Evolutionary conservation across 2,329 filamentous ascomycete species (phyloP).

Genomic region (Sporothrix pseudoabietina): DNA sequence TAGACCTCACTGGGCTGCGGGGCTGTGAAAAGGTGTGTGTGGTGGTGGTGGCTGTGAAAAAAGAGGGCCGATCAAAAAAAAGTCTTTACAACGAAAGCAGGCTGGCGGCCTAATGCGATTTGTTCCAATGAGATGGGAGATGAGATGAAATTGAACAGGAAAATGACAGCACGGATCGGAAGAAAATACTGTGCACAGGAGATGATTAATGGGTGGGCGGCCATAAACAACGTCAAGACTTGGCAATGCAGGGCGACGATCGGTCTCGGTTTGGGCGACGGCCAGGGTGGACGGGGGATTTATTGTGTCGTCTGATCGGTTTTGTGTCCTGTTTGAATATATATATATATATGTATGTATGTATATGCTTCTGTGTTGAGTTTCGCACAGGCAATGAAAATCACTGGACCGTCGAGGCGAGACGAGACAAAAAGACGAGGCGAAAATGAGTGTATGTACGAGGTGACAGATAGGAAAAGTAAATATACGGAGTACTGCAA

Average conservation of each 20-base stretch:
- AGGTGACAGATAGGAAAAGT: neutral
- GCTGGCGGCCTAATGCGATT: slow-evolving; percentile 13
- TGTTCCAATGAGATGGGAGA: slow-evolving; percentile 20
- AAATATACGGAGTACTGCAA: too few species aligned
- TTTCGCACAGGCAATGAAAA: neutral
- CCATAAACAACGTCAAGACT: slow-evolving; percentile 16
- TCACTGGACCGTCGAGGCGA: neutral
- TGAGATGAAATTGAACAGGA: neutral
- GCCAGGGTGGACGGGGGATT: neutral
- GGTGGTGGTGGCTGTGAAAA: neutral
- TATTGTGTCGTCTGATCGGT: neutral
- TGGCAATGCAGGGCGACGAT: slow-evolving; percentile 11
- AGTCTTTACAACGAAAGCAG: neutral
- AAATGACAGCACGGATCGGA: slow-evolving; percentile 2
- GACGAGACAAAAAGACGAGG: slow-evolving; percentile 9
- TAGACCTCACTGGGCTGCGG: slow-evolving; percentile 3
- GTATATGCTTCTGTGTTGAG: neutral
- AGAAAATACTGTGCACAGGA: neutral
- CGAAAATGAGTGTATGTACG: neutral
- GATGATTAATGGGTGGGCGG: slow-evolving; percentile 9
- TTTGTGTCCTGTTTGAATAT: neutral
- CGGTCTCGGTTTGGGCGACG: neutral
- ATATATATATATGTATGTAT: too few species aligned
- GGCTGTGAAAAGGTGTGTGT: slow-evolving; percentile 19
- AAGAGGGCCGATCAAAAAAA: slow-evolving; percentile 2